Conservation (phyloP, 495 filamentous ascomycete genomes). For the Penicillium riverlandense region DNA sequence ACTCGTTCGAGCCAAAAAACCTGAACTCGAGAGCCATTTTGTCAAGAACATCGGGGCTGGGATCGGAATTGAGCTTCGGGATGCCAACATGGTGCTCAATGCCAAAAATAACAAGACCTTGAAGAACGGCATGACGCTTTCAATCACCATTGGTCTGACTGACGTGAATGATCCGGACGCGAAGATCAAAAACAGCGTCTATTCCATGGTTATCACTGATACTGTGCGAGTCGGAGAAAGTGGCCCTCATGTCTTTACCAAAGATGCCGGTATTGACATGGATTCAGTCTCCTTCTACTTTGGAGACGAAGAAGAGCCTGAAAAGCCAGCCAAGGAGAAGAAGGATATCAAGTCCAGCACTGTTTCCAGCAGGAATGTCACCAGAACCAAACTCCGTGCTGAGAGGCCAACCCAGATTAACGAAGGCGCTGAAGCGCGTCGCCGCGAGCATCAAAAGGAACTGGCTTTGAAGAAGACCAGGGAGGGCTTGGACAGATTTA, state of each 20-base stretch:
- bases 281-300: conserved; percentile 96
- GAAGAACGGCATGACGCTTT: conserved; percentile 95
- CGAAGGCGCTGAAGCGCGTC: conserved; percentile 81
- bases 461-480: conserved; percentile 81
- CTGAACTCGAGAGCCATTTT: conserved; percentile 90
- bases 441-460: conserved; percentile 89
- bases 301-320: conserved; percentile 75
- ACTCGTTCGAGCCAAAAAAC: conserved; percentile 77
- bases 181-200: conserved; percentile 76
- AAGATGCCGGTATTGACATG: conserved; percentile 79
- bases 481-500: conserved; percentile 76
- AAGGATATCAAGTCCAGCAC: conserved; percentile 75
- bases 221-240: conserved; percentile 79
- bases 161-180: conserved; percentile 77
- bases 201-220: conserved; percentile 85
- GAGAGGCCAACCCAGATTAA: conserved; percentile 79
- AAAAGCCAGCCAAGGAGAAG: conserved; percentile 60
- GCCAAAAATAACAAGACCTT: conserved; percentile 74
- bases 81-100: conserved; percentile 73
- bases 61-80: conserved; percentile 86
- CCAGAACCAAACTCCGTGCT: conserved; percentile 85
- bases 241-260: conserved; percentile 80
- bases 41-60: conserved; percentile 82
- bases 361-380: conserved; percentile 84
- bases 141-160: conserved; percentile 76